Percentiles rank a stretch among this genome's conserved stretches.
Conservation (phyloP, 805 yeast genomes). For the Saccharomycopsis vini region DNA sequence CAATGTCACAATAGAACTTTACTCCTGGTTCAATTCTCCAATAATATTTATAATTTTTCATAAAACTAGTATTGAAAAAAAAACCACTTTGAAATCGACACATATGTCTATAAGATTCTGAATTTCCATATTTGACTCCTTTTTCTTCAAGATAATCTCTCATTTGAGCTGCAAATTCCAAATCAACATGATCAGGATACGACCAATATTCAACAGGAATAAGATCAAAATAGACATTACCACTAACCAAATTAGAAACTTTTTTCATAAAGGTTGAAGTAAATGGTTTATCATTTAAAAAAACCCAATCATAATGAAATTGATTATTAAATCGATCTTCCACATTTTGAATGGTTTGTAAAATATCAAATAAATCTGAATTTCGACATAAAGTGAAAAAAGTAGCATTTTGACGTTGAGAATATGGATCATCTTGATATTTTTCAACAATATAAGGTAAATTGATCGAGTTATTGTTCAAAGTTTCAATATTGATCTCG, state of each 20-base stretch:
- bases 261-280: slow-evolving; percentile 55
- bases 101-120: slow-evolving; percentile 79
- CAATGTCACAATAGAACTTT: slow-evolving; percentile 65
- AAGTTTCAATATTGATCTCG: too few relatives aligned
- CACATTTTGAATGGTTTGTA: slow-evolving; percentile 46
- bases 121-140: slow-evolving; percentile 63
- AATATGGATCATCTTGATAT: too few relatives aligned
- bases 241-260: slow-evolving; percentile 49
- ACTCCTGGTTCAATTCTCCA: slow-evolving; percentile 91
- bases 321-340: slow-evolving; percentile 74
- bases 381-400: slow-evolving; percentile 51
- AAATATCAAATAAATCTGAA: slow-evolving; percentile 41
- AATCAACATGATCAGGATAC: slow-evolving; percentile 73
- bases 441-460: too few relatives aligned
- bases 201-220: slow-evolving; percentile 82
- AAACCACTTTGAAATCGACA: slow-evolving; percentile 84
- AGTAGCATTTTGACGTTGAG: slow-evolving; percentile 37
- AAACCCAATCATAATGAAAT: slow-evolving; percentile 86
- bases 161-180: slow-evolving; percentile 53
- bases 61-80: slow-evolving; percentile 61
- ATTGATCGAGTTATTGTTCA: too few relatives aligned
- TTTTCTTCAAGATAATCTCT: slow-evolving; percentile 49
- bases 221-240: slow-evolving; percentile 60
- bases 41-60: slow-evolving; percentile 70
- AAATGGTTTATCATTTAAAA: slow-evolving; percentile 74